Evolutionary conservation across 805 yeast species (phyloP), one percentile per base, ranked within the genome.

Genomic region (Candida insectorum): DNA sequence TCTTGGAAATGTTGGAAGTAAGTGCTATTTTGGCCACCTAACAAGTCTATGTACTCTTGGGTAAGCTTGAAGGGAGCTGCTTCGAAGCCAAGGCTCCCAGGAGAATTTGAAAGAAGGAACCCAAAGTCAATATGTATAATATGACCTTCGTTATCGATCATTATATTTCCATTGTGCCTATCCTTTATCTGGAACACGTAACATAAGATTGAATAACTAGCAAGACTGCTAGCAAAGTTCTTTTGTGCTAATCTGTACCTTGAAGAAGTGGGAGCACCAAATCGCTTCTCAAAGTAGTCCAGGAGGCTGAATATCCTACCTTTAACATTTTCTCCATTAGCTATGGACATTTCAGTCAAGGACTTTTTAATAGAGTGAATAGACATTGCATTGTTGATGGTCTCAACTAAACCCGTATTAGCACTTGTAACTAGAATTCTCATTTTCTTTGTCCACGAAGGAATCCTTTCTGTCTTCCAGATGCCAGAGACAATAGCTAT

Each of bases 31-130:
- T 70, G 35, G 0, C 97, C 97, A 8, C 95, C 98, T 45, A 93
- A 56, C 4, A 93, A 58, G 20, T 89, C 97, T 15, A 91, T 77
- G 48, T 93, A 93, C 50, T 93, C 99, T 39, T 71, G 69, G 0
- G 97, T 87, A 12, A 93, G 67, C 55, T 93, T 93, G 69, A 93
- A 93, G 1, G 98, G 97, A 1, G 97, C 96, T 1, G 96, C 94
- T 54, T 93, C 99, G 56, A 93, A 89, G 0, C 97, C 96, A 36
- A 93, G 88, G 30, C 95, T 83, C 3, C 98, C 98, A 0, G 99
- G 99, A 0, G 97, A 82, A 52, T 93, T 91, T 0, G 96, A 86
- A 3, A 91, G 67, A 54, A 91, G 60, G 56, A 87, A 91, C 0
- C 98, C 98, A 64, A 93, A 93, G 60, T 93, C 98, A 47, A 93